These are phyloP conservation scores for Trichoderma simmonsii DNA, from an alignment of 2,329 filamentous ascomycete species.

Conservation along the genomic window DNA sequence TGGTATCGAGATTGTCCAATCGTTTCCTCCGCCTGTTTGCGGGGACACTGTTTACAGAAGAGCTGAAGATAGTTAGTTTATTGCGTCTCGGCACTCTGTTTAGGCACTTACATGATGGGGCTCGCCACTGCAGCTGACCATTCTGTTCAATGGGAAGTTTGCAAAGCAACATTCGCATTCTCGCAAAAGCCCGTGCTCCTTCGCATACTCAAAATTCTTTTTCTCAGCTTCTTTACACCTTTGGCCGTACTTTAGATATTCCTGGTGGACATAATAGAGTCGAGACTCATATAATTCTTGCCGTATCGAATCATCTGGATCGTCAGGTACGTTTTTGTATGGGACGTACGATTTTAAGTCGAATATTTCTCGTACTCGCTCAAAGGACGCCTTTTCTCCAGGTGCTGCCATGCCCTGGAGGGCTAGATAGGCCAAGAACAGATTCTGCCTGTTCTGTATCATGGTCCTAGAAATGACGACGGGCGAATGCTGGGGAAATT, in stretches of 20 bases:
- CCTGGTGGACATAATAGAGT: slow-evolving; percentile 1
- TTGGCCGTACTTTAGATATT: slow-evolving; percentile 25
- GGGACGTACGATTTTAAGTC: not conserved
- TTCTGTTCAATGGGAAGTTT: slow-evolving; percentile 62
- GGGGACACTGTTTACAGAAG: slow-evolving; percentile 69
- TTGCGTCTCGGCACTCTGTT: not conserved
- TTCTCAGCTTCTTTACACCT: slow-evolving; percentile 30
- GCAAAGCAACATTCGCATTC: slow-evolving; percentile 75
- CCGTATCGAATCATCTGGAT: slow-evolving; percentile 18
- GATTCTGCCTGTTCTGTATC: slow-evolving; percentile 10
- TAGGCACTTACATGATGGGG: slow-evolving; percentile 44
- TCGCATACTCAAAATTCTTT: slow-evolving; percentile 41
- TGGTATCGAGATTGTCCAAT: slow-evolving; percentile 68
- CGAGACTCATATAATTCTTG: slow-evolving; percentile 26
- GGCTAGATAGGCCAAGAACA: slow-evolving; percentile 23
- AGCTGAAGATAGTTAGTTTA: slow-evolving; percentile 35
- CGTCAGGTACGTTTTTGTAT: not conserved
- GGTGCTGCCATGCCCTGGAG: not conserved
- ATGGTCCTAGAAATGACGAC: slow-evolving; percentile 20
- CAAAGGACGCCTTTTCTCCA: not conserved
- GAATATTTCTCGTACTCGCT: not conserved
- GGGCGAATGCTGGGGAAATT: slow-evolving; percentile 25
- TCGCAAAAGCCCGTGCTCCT: slow-evolving; percentile 48
- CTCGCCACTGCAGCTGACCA: slow-evolving; percentile 63
- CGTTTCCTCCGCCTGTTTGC: slow-evolving; percentile 61